Evolutionary conservation across 2,329 filamentous ascomycete genomes (phyloP).

Genomic region (Emmonsia crescens): DNA sequence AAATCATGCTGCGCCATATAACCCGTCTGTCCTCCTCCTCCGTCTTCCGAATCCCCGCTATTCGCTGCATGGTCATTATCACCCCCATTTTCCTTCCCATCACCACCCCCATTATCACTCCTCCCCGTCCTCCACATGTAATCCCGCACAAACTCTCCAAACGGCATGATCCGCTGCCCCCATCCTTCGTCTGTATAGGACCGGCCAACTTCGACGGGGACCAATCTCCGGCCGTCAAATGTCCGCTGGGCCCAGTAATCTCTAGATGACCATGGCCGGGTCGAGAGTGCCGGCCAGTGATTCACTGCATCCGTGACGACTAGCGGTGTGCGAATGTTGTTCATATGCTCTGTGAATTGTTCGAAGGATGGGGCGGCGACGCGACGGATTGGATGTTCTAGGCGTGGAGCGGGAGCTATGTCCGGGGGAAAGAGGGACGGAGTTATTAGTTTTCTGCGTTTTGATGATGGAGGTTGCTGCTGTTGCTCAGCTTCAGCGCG

Average conservation of each 20-base stretch:
- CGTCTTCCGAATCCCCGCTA: not conserved
- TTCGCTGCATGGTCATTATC: not conserved
- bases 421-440: constrained; percentile 24
- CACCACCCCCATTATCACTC: not conserved
- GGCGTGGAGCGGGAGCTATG: constrained; percentile 22
- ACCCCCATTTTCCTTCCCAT: not conserved
- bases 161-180: constrained; percentile 70
- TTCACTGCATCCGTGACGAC: constrained; percentile 56
- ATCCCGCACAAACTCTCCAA: constrained; percentile 55
- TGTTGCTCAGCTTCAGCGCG: not conserved
- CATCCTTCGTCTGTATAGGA: constrained; percentile 81
- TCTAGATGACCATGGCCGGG: constrained; percentile 59
- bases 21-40: constrained; percentile 38
- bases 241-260: constrained; percentile 65
- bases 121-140: constrained; percentile 41
- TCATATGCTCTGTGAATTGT: constrained; percentile 52
- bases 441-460: constrained; percentile 23
- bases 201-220: constrained; percentile 75
- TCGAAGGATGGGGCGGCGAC: constrained; percentile 43
- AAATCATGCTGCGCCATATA: constrained; percentile 92
- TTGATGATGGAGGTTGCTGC: constrained; percentile 13
- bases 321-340: constrained; percentile 44
- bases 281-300: constrained; percentile 66
- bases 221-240: constrained; percentile 63
- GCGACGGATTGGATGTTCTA: constrained; percentile 30